Percentiles rank a stretch among this genome's conserved stretches.
Conservation (phyloP, 352 stramenopile species). For the Halophytophthora batemanensis region DNA sequence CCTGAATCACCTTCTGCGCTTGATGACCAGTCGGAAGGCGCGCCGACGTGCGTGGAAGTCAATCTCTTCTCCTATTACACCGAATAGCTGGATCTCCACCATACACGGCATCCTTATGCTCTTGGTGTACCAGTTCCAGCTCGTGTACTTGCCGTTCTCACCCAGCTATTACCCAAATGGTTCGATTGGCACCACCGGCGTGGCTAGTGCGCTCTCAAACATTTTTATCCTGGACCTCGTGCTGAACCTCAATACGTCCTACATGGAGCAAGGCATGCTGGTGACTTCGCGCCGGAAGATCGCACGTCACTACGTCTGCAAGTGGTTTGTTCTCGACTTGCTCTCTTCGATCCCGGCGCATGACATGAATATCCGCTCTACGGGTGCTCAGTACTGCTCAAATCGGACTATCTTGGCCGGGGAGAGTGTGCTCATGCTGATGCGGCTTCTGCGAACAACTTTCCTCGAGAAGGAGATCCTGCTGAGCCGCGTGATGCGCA, state of each 20-base stretch:
- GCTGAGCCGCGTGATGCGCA: constrained; percentile 12
- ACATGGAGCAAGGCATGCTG: background rate
- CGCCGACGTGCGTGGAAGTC: background rate
- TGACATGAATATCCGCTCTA: too few relatives aligned
- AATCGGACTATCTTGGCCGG: too few relatives aligned
- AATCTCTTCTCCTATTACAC: background rate
- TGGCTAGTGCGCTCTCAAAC: background rate
- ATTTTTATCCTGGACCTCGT: background rate
- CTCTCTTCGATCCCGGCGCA: background rate
- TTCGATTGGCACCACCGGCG: background rate
- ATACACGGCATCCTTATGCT: constrained; percentile 22
- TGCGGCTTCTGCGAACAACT: constrained; percentile 3
- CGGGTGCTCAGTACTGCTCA: too few relatives aligned
- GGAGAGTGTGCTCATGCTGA: constrained; percentile 20
- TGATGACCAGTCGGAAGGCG: background rate
- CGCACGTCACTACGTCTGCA: background rate
- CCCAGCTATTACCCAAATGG: background rate
- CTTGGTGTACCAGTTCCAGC: constrained; percentile 3
- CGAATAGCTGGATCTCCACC: background rate
- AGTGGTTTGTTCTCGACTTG: background rate
- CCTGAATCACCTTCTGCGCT: background rate
- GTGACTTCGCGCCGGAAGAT: background rate
- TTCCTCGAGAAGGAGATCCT: constrained; percentile 14
- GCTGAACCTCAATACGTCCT: constrained; percentile 11
- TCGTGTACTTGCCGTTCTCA: constrained; percentile 8